Evolutionary conservation across 345 rosid species (phyloP), one percentile per base, ranked within the genome.

Genomic region (Gossypium herbaceum): DNA sequence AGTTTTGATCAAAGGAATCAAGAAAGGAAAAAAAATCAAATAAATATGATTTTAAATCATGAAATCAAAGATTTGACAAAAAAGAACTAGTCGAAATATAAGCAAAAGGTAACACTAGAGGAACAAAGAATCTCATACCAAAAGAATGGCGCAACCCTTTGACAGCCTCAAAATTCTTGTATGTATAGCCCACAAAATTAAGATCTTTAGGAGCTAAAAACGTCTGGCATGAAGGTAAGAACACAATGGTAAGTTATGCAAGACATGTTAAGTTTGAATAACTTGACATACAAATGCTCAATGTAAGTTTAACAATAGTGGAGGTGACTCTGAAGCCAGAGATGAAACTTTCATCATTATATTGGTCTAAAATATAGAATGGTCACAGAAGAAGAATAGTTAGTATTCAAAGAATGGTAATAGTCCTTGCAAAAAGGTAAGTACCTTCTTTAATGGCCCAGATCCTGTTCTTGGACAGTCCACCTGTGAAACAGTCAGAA

Each of bases 151-250:
- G 84, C 22, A 84, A 75, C 39, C 89, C 90, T 83, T 89, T 93
- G 56, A 94, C 85, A 29, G 96, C 98, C 60, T 87, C 94, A 13
- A 89, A 89, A 78, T 94, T 92, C 88, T 87, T 94, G 86, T 91
- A 92, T 13, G 97, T 92, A 73, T 94, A 94, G 29, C 98, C 98
- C 75, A 92, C 98, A 71, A 94, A 94, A 81, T 84, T 88, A 77
- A 91, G 87, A 73, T 89, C 92, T 83, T 94, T 78, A 34, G 93
- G 85, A 65, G 86, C 85, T 79, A 85, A 76, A 72, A 79, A 73
- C 69, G 73, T 84, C 98, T 94, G 89, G 29, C 22, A 77, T 54
- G 27, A 81, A 75, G 78, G 11, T 13, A 76, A 55, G 58, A 69
- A 45, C 39, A 47, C 12, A 25, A 2, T 17, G 67, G 41, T 47